These are phyloP conservation scores for Bombardia bombarda DNA, from an alignment of 495 filamentous ascomycete genomes.

Conservation along the genomic window DNA sequence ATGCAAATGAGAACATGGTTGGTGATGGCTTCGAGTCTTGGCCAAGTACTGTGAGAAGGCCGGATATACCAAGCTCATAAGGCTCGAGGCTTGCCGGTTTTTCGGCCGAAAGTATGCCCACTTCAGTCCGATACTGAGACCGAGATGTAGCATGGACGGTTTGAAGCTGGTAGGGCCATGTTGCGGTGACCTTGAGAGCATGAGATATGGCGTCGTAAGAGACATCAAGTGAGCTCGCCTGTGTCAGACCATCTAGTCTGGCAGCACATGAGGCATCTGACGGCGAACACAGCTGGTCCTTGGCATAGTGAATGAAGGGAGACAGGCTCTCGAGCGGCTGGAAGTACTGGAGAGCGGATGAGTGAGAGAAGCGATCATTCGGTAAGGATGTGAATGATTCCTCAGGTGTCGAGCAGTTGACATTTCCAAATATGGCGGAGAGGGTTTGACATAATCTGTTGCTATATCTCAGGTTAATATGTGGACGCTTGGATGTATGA, in stretches of 20 bases:
- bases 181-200: slow-evolving; percentile 51
- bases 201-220: slow-evolving; percentile 69
- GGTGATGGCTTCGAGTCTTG: slow-evolving; percentile 57
- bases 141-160: slow-evolving; percentile 31
- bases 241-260: slow-evolving; percentile 22
- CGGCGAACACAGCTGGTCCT: slow-evolving; percentile 45
- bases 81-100: slow-evolving; percentile 48
- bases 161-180: slow-evolving; percentile 43
- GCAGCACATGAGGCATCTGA: slow-evolving; percentile 26
- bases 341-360: slow-evolving; percentile 63
- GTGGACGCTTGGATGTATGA: too few relatives aligned
- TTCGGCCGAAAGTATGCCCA: slow-evolving; percentile 73
- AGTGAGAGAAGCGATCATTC: slow-evolving; percentile 56
- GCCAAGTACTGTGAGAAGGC: slow-evolving; percentile 71
- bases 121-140: slow-evolving; percentile 48
- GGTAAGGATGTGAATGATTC: slow-evolving; percentile 60
- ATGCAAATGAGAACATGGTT: slow-evolving; percentile 83
- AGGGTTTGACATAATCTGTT: slow-evolving; percentile 55
- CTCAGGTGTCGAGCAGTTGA: slow-evolving; percentile 50
- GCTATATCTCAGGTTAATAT: too few relatives aligned
- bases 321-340: slow-evolving; percentile 49
- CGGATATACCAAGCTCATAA: slow-evolving; percentile 69
- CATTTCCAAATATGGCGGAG: slow-evolving; percentile 49
- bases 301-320: slow-evolving; percentile 49
- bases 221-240: slow-evolving; percentile 62